A percentile compares a stretch with the other conserved stretches of the same genome.
phyloP scores from a whole-genome alignment of 768 basidiomycete genomes.

The Bullera alba region DNA sequence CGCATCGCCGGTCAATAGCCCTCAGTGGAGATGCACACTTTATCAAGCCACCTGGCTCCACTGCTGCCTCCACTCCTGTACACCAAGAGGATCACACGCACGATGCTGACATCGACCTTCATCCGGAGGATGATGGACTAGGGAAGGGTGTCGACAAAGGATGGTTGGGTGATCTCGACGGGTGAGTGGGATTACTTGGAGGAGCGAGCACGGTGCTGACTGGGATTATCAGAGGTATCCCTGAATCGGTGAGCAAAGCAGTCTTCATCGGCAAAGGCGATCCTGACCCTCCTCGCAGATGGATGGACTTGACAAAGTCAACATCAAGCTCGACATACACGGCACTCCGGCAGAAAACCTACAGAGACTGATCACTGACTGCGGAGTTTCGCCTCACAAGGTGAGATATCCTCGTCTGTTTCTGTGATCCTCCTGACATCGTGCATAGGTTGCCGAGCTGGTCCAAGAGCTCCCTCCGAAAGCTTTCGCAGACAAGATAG shows the following conservation, averaged over 20 bases:
- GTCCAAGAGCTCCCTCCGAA: conserved; percentile 79
- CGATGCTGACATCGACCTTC: conserved; percentile 6
- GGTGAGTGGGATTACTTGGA: conserved; percentile 7
- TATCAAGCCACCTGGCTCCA: background rate
- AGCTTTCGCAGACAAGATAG: conserved; percentile 64
- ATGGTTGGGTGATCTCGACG: conserved; percentile 30
- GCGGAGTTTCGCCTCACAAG: conserved; percentile 82
- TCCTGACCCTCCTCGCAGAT: conserved; percentile 24
- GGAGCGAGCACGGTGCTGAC: background rate
- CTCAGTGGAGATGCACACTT: background rate
- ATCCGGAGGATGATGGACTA: conserved; percentile 19
- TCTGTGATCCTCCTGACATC: background rate
- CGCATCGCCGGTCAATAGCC: conserved; percentile 4
- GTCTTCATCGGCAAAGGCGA: background rate
- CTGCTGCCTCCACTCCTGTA: background rate
- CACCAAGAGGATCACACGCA: background rate
- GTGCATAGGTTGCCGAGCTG: conserved; percentile 65
- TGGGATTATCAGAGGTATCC: conserved; percentile 23
- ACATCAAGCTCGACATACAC: conserved; percentile 39
- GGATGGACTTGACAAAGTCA: conserved; percentile 24
- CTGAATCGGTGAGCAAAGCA: conserved; percentile 19
- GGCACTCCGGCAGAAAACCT: conserved; percentile 67
- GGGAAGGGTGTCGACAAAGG: conserved; percentile 15
- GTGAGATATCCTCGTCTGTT: too few relatives aligned
- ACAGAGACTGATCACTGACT: conserved; percentile 73